phyloP scores from a whole-genome alignment of 2,329 filamentous ascomycete genomes.

The Fusarium globosum region DNA sequence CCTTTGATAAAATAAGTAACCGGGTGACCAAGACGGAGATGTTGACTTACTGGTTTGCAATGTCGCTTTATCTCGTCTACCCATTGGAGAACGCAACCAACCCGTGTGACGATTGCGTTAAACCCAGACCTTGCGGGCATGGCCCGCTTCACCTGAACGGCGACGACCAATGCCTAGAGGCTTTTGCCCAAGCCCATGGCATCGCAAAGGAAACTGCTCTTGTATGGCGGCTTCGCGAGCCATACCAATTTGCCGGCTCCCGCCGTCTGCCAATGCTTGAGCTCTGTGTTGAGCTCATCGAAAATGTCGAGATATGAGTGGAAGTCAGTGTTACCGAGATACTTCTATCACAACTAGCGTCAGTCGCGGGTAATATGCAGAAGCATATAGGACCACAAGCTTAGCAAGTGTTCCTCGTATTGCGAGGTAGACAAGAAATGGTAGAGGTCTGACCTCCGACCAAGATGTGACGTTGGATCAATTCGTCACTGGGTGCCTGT shows the following conservation, averaged over 20 bases:
- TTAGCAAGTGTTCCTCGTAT: background rate
- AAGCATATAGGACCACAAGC: background rate
- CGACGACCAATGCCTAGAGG: background rate
- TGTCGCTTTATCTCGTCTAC: background rate
- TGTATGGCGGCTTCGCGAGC: background rate
- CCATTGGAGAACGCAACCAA: background rate
- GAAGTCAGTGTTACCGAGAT: background rate
- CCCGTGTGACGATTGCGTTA: background rate
- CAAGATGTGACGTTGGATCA: background rate
- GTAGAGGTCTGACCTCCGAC: background rate
- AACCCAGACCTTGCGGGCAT: background rate
- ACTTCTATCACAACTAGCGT: too few relatives aligned
- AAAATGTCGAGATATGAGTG: background rate
- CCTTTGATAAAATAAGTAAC: background rate
- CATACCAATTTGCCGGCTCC: background rate
- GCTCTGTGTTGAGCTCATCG: background rate
- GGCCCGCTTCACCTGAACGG: background rate
- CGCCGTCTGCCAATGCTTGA: background rate
- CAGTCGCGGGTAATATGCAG: background rate
- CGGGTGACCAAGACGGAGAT: background rate
- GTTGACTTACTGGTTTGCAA: background rate
- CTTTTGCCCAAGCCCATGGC: background rate
- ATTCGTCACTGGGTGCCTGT: background rate
- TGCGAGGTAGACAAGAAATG: background rate
- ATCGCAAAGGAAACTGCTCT: background rate